Conservation (phyloP, 768 basidiomycete genomes). For the Leucocoprinus birnbaumii region DNA sequence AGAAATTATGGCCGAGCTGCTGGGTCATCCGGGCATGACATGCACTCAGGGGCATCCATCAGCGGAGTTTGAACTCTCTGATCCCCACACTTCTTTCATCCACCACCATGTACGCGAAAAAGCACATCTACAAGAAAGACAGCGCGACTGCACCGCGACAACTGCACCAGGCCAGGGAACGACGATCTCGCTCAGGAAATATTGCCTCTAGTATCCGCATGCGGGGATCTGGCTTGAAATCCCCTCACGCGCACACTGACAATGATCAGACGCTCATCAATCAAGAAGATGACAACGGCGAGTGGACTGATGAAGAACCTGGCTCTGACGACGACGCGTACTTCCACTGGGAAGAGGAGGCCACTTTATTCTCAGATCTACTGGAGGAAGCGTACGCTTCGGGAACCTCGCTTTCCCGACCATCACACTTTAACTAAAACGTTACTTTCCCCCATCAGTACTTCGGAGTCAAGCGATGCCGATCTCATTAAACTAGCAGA, state of each 20-base stretch:
- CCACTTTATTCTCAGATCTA: conserved; percentile 47
- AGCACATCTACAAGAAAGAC: not conserved
- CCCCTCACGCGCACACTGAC: conserved; percentile 8
- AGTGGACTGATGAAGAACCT: conserved; percentile 17
- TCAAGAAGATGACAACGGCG: conserved; percentile 16
- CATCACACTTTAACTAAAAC: conserved; percentile 1
- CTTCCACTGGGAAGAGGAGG: conserved; percentile 52
- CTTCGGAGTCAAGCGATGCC: conserved; percentile 25
- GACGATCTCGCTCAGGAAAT: not conserved
- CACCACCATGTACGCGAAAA: conserved; percentile 15
- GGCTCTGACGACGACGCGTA: conserved; percentile 26
- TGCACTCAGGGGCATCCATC: conserved; percentile 17
- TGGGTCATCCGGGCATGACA: not conserved
- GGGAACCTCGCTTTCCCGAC: conserved; percentile 13
- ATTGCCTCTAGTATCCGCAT: not conserved
- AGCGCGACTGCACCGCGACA: not conserved
- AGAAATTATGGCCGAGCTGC: not conserved
- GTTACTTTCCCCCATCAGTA: conserved; percentile 16
- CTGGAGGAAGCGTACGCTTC: conserved; percentile 38
- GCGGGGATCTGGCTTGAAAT: not conserved
- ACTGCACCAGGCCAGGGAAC: not conserved
- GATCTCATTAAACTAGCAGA: conserved; percentile 34
- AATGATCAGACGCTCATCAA: conserved; percentile 13
- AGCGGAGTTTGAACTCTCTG: conserved; percentile 40
- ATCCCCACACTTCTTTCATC: conserved; percentile 14